Base-by-base conservation (phyloP, 2,329 filamentous ascomycete species). In the Cordyceps javanica region DNA sequence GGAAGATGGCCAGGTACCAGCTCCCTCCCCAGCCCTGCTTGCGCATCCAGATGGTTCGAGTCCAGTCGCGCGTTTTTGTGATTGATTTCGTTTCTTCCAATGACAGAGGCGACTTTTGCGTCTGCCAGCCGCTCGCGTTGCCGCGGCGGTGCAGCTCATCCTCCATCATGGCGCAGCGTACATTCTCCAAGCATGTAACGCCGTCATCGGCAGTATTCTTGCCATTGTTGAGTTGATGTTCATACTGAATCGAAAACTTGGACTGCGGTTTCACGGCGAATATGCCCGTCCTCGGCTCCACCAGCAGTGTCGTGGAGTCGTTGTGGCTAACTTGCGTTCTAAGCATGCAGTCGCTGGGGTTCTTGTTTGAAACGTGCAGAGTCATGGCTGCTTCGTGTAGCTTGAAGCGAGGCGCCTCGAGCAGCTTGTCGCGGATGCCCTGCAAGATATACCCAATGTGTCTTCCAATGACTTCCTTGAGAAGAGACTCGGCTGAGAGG, bases 281-380 rank as follows among this genome's bases (percentile, higher is more conserved):
- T 11, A 79, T 73, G n/a, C 94, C 94, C 0, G 89, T 91, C 26
- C 89, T 83, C 0, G 88, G 85, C 63, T 96, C 90, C 48, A 97
- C 78, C 19, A 82, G 79, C 28, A 96, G 71, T 6, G 77, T 81
- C 34, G 88, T 73, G 38, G 77, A 74, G 57, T 83, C 79, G 26
- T 80, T 75, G n/a, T 78, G 76, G 5, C 88, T 88, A 28, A 96
- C 75, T 62, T 89, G 86, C 63, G 93, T 80, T 32, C 77, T 78
- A 55, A 97, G 76, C 32, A 73, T 77, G 46, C 88, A 92, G 38
- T 88, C 80, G 13, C 81, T 79, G 1, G 90, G 86, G 50, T 90
- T 83, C 1, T 76, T 75, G 7, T 73, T 71, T 14, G 86, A 88
- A 21, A 84, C 73, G 25, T 75, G 75, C 55, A 90, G 72, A 16